These are phyloP conservation scores for Trichophyton equinum DNA, from an alignment of 2,329 filamentous ascomycete genomes.

Conservation along the genomic window DNA sequence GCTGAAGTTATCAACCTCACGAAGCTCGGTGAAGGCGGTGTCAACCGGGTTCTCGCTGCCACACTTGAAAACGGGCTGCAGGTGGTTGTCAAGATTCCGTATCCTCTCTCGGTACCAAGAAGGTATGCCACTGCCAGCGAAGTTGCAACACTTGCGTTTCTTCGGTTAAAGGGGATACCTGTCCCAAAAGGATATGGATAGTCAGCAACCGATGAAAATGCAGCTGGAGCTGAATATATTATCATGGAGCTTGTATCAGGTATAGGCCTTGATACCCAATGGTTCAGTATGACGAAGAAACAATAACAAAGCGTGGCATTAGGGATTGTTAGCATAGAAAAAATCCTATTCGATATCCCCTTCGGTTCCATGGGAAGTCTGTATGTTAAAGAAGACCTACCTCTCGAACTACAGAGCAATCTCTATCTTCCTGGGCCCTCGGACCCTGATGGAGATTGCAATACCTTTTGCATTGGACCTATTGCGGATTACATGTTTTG, in stretches of 20 bases:
- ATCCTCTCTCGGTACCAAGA: constrained; percentile 14
- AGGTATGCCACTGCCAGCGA: constrained; percentile 18
- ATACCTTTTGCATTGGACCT: constrained; percentile 14
- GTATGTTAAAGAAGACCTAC: constrained; percentile 16
- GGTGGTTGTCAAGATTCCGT: constrained; percentile 17
- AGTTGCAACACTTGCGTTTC: constrained; percentile 16
- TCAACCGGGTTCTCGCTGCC: constrained; percentile 16
- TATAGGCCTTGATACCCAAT: constrained; percentile 13
- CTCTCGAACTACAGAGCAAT: constrained; percentile 7
- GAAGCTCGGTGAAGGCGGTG: constrained; percentile 18
- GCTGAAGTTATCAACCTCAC: constrained; percentile 10
- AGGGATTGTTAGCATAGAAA: constrained; percentile 17
- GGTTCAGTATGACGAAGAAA: constrained; percentile 13
- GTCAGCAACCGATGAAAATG: constrained; percentile 15
- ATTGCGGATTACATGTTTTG: constrained; percentile 21
- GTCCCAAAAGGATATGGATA: constrained; percentile 22
- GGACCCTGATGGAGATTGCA: constrained; percentile 5
- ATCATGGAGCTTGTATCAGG: constrained; percentile 17
- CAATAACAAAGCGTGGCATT: constrained; percentile 11
- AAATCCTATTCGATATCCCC: constrained; percentile 13
- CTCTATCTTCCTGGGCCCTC: constrained; percentile 7
- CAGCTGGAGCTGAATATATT: constrained; percentile 19
- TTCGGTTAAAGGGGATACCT: constrained; percentile 22
- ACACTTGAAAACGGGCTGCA: constrained; percentile 17
- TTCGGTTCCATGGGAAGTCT: constrained; percentile 17